These are phyloP conservation scores for Moelleriella libera DNA, from an alignment of 2,329 filamentous ascomycete genomes.

Conservation along the genomic window DNA sequence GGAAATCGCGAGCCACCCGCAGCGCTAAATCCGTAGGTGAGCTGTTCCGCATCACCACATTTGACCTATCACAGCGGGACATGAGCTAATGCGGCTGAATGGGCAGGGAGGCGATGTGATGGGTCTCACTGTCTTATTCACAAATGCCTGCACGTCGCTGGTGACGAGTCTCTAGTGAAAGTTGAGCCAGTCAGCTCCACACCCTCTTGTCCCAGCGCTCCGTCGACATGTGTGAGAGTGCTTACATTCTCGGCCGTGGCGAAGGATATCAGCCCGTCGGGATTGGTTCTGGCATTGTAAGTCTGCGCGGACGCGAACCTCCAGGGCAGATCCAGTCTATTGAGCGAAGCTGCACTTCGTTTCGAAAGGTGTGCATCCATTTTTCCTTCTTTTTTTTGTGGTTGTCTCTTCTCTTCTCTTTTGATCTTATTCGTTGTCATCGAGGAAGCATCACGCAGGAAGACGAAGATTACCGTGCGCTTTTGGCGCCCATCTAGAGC, in stretches of 20 bases:
- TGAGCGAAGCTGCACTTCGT: constrained; percentile 11
- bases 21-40: constrained; percentile 21
- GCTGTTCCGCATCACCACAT: constrained; percentile 11
- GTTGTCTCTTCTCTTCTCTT: no score
- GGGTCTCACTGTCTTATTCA: constrained; percentile 9
- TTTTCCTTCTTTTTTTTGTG: not conserved
- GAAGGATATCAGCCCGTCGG: constrained; percentile 29
- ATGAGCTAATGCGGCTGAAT: not conserved
- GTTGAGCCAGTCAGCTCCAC: no score
- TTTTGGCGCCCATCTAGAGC: no score
- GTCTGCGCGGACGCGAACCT: constrained; percentile 15
- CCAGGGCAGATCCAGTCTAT: constrained; percentile 15
- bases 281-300: constrained; percentile 24
- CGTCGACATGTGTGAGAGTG: not conserved
- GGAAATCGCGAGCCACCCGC: constrained; percentile 20
- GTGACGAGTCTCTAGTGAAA: constrained; percentile 23
- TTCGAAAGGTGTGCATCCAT: constrained; percentile 9
- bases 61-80: constrained; percentile 9
- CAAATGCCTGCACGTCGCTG: constrained; percentile 14
- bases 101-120: not conserved
- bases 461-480: no score
- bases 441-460: not conserved
- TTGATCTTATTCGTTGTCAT: not conserved
- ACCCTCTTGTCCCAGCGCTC: no score
- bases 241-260: constrained; percentile 31